Evolutionary conservation across 805 yeast species (phyloP).

Genomic region (Blastobotrys parvus): DNA sequence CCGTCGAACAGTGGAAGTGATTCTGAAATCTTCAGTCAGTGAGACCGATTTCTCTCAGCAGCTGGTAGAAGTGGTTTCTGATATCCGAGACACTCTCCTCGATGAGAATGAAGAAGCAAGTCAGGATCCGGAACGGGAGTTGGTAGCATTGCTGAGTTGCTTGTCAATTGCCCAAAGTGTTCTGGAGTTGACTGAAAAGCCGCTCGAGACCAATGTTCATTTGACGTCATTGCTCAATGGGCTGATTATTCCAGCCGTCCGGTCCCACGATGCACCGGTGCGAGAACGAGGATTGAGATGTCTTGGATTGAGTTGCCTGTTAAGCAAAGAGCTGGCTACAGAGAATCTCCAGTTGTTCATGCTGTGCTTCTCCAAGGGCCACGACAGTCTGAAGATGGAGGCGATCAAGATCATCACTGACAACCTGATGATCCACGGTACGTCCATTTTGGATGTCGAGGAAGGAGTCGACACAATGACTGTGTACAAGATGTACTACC

Average conservation of each 20-base stretch:
- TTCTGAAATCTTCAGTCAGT: slow-evolving; percentile 61
- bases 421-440: slow-evolving; percentile 69
- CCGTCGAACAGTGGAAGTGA: slow-evolving; percentile 51
- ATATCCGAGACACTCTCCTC: slow-evolving; percentile 59
- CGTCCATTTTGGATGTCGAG: slow-evolving; percentile 51
- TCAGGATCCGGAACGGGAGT: slow-evolving; percentile 21
- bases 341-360: slow-evolving; percentile 60
- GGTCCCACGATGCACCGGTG: slow-evolving; percentile 45
- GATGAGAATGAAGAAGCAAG: slow-evolving; percentile 21
- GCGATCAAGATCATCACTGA: slow-evolving; percentile 71
- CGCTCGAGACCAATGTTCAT: slow-evolving; percentile 56
- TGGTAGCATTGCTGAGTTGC: slow-evolving; percentile 41
- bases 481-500: slow-evolving; percentile 60
- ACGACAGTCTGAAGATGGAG: slow-evolving; percentile 50
- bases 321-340: slow-evolving; percentile 56
- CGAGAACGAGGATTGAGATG: slow-evolving; percentile 63
- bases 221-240: slow-evolving; percentile 63
- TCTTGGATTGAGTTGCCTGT: slow-evolving; percentile 69
- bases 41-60: slow-evolving; percentile 80
- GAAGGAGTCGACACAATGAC: slow-evolving; percentile 52
- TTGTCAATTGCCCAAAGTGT: slow-evolving; percentile 60
- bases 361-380: slow-evolving; percentile 59
- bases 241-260: slow-evolving; percentile 72
- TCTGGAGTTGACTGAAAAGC: slow-evolving; percentile 57
- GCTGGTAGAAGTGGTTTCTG: slow-evolving; percentile 79